Base-by-base conservation (phyloP, 1,284 basidiomycete genomes). In the Singerocomus rubriflavus region DNA sequence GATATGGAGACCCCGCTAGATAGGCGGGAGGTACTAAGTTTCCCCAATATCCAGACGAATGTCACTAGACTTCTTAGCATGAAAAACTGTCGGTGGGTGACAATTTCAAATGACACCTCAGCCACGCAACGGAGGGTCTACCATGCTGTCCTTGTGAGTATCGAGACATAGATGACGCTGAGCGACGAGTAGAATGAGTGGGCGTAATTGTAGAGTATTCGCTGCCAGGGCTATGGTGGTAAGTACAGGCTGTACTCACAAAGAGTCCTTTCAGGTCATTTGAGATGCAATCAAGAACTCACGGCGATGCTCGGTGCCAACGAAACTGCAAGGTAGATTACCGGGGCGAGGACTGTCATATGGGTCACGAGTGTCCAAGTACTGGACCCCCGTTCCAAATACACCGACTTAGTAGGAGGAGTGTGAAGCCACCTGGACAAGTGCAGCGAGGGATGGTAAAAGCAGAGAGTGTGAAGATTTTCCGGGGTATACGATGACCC, bases 341-440 rank as follows among this genome's bases (percentile, higher is more conserved):
- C 62, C 2, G 86, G 86, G 10, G 73, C 73, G 17, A 88, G 66
- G 9, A 83, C 77, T 30, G 66, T 51, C 16, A 70, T 57, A 67
- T 90, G 86, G 2, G 82, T 79, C 8, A 77, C 56, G 12, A 79
- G 70, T 17, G 86, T 0, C 86, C 87, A 61, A 74, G 67, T n/a
- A 81, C 51, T 13, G 81, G 75, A 55, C 79, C 73, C 30, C 71
- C 71, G 55, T 68, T 64, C 53, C 80, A 67, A 74, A 77, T 17
- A 78, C 75, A 25, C 81, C 76, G 25, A 78, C 67, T 77, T 80
- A 85, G 57, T 87, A 86, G 10, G 80, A 78, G 12, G 80, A 73
- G 54, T 79, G 74, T 1, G 88, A 84, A 36, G 84, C 74, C 31
- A 74, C 60, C 50, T 76, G 73, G n/a, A 85, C 64, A 29, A 79